A percentile compares a stretch with the other conserved stretches of the same genome.
Evolutionary conservation across 1,284 basidiomycete species (phyloP).

Genomic region (Gymnopus androsaceus): DNA sequence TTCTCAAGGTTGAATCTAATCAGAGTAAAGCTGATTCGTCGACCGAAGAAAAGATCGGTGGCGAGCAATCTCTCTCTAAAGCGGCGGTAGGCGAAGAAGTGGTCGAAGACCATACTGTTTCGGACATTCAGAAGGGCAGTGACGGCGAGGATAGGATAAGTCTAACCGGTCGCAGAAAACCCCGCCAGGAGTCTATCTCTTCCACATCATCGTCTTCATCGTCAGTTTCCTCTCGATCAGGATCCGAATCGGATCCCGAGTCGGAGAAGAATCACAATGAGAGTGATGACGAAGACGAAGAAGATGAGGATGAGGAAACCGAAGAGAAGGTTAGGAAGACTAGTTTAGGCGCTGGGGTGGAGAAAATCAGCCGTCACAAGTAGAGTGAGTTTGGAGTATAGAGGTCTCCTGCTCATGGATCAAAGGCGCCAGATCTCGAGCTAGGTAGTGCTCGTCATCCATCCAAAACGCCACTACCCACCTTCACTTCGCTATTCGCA

Average conservation of each 20-base stretch:
- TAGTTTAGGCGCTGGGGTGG: conserved; percentile 62
- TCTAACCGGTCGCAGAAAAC: background rate
- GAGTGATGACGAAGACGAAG: conserved; percentile 35
- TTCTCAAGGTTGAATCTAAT: background rate
- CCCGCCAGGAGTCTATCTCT: background rate
- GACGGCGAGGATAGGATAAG: conserved; percentile 25
- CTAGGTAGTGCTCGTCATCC: too few species aligned
- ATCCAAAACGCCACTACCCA: background rate
- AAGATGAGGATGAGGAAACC: conserved; percentile 31
- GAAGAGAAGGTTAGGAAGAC: conserved; percentile 37
- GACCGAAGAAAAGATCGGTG: conserved; percentile 32
- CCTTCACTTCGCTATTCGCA: background rate
- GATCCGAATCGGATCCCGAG: background rate
- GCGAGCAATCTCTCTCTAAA: conserved; percentile 24
- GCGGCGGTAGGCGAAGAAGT: background rate
- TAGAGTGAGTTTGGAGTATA: conserved; percentile 26
- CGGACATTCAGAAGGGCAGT: conserved; percentile 33
- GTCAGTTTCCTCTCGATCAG: conserved; percentile 4
- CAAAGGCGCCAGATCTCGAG: too few species aligned
- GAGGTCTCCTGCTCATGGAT: too few species aligned
- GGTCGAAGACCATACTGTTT: background rate
- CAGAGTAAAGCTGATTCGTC: too few species aligned
- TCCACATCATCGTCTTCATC: conserved; percentile 4
- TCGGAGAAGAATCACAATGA: conserved; percentile 38
- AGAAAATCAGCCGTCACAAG: conserved; percentile 69